Evolutionary conservation across 768 basidiomycete species (phyloP).

Genomic region (Cystobasidium tubakii): DNA sequence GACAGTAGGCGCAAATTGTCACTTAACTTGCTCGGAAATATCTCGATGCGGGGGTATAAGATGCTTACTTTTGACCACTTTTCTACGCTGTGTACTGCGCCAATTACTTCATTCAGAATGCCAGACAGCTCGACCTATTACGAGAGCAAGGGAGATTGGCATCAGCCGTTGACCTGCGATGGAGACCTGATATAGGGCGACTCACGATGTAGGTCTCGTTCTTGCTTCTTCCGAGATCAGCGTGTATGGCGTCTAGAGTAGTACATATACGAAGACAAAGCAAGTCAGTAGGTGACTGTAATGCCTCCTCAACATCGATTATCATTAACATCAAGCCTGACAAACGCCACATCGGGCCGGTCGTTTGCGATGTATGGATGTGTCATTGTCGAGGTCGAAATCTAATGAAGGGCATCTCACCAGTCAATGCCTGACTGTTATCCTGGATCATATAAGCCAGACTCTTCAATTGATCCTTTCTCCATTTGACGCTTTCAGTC

Average conservation of each 20-base stretch:
- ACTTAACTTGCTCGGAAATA: too few relatives aligned
- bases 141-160: background rate
- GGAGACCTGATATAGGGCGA: too few relatives aligned
- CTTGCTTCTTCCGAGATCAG: constrained; percentile 1
- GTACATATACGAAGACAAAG: background rate
- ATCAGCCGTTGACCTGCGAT: too few relatives aligned
- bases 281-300: too few relatives aligned
- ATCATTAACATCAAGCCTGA: background rate
- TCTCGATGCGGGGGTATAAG: too few relatives aligned
- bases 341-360: too few relatives aligned
- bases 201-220: constrained; percentile 52
- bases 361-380: background rate
- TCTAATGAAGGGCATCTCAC: background rate
- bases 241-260: constrained; percentile 21
- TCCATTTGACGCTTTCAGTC: constrained; percentile 60
- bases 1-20: background rate
- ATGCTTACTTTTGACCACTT: constrained; percentile 61
- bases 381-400: background rate
- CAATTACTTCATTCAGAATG: constrained; percentile 56
- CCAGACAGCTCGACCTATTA: constrained; percentile 59
- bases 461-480: constrained; percentile 70
- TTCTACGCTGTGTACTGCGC: constrained; percentile 61
- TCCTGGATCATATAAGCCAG: constrained; percentile 52
- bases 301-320: too few relatives aligned
- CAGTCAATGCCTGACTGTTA: constrained; percentile 6